phyloP scores from a whole-genome alignment of 768 basidiomycete genomes.

The Suillus placidus region DNA sequence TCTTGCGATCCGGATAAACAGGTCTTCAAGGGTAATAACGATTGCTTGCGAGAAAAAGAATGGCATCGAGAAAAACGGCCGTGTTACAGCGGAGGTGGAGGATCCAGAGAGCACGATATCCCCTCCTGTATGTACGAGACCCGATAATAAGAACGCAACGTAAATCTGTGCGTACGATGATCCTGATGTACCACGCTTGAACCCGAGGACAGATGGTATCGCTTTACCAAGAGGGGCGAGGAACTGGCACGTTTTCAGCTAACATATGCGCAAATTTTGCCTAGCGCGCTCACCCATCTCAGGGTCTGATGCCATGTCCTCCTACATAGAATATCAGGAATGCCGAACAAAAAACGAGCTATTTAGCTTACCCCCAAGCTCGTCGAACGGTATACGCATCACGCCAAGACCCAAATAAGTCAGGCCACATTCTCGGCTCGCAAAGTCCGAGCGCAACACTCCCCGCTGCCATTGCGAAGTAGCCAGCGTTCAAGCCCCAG shows the following conservation, averaged over 20 bases:
- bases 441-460: constrained; percentile 6
- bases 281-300: constrained; percentile 32
- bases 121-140: constrained; percentile 35
- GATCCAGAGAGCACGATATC: constrained; percentile 30
- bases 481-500: constrained; percentile 4
- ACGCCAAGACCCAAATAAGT: constrained; percentile 34
- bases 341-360: neutral
- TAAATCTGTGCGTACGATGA: constrained; percentile 38
- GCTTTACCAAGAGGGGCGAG: constrained; percentile 31
- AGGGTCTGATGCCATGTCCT: constrained; percentile 43
- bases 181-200: constrained; percentile 27
- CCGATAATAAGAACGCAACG: constrained; percentile 39
- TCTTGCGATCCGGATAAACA: constrained; percentile 22
- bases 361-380: constrained; percentile 42
- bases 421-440: constrained; percentile 37
- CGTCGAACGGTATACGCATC: constrained; percentile 43
- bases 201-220: constrained; percentile 23
- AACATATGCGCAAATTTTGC: neutral
- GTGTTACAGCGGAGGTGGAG: constrained; percentile 1
- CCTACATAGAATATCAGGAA: constrained; percentile 17
- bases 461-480: constrained; percentile 2
- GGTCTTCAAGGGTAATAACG: constrained; percentile 39
- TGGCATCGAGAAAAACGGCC: constrained; percentile 18
- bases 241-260: constrained; percentile 20
- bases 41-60: constrained; percentile 36